phyloP scores from a whole-genome alignment of 2,329 filamentous ascomycete species.

The Neopestalotiopsis sp. region DNA sequence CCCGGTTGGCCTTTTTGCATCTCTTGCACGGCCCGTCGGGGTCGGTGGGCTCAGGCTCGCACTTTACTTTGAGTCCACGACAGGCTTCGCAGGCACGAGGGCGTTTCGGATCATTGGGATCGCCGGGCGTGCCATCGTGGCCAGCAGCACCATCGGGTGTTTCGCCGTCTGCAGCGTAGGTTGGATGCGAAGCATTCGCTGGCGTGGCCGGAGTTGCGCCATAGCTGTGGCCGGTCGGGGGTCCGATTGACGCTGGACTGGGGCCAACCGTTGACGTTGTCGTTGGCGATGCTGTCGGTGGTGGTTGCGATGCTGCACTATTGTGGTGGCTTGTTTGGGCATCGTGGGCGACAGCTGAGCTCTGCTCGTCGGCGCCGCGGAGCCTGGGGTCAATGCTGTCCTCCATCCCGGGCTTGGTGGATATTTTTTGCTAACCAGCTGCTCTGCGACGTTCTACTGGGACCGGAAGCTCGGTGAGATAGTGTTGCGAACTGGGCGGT shows the following conservation, averaged over 20 bases:
- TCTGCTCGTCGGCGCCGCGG: slow-evolving; percentile 29
- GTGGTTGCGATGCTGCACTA: slow-evolving; percentile 13
- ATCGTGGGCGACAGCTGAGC: slow-evolving; percentile 31
- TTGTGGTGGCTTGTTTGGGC: slow-evolving; percentile 15
- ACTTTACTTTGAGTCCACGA: slow-evolving; percentile 80
- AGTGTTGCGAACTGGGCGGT: slow-evolving; percentile 9
- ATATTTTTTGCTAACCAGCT: neutral
- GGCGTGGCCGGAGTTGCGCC: slow-evolving; percentile 13
- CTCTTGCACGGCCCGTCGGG: slow-evolving; percentile 72
- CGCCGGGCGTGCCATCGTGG: slow-evolving; percentile 27
- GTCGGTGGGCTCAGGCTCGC: slow-evolving; percentile 73
- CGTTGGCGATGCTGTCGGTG: slow-evolving; percentile 23
- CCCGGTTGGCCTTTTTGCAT: slow-evolving; percentile 80
- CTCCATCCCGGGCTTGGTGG: slow-evolving; percentile 10
- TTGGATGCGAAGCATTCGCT: neutral
- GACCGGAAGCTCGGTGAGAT: slow-evolving; percentile 17
- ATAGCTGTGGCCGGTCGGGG: slow-evolving; percentile 13
- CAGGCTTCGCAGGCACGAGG: slow-evolving; percentile 78
- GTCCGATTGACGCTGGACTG: slow-evolving; percentile 16
- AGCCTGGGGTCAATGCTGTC: slow-evolving; percentile 33
- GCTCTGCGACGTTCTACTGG: slow-evolving; percentile 2
- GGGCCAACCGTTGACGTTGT: slow-evolving; percentile 11
- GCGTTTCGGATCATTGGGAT: slow-evolving; percentile 63
- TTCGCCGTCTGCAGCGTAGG: slow-evolving; percentile 31
- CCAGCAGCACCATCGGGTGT: slow-evolving; percentile 25